Evolutionary conservation across 306 rosid species (phyloP).

Genomic region (Hippophae rhamnoides): DNA sequence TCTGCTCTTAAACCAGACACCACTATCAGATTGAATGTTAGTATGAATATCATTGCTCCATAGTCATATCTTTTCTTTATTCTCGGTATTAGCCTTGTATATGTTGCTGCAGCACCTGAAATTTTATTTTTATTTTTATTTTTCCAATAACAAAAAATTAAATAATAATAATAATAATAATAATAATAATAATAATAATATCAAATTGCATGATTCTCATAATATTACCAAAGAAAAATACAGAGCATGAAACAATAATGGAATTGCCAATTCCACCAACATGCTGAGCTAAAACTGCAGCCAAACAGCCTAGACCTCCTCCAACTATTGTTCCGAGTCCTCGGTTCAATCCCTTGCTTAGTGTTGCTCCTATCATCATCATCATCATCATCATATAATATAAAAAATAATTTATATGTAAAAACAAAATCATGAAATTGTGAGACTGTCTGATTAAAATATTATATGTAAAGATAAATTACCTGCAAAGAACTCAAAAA

Average conservation of each 20-base stretch:
- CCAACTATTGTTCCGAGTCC: constrained; percentile 75
- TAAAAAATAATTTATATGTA: neutral
- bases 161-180: no score
- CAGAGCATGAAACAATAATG: constrained; percentile 32
- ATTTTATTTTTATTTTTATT: neutral
- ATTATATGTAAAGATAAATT: neutral
- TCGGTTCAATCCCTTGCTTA: constrained; percentile 77
- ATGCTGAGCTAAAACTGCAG: constrained; percentile 48
- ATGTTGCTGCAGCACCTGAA: constrained; percentile 57
- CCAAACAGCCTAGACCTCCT: constrained; percentile 64
- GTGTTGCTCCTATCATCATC: constrained; percentile 63
- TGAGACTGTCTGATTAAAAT: neutral
- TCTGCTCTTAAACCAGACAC: constrained; percentile 57
- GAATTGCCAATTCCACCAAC: constrained; percentile 49
- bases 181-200: no score
- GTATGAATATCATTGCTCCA: constrained; percentile 56
- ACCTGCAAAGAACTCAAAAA: constrained; percentile 88
- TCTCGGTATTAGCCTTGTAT: constrained; percentile 39
- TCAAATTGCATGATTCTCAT: no score
- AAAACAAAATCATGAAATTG: neutral
- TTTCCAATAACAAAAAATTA: no score
- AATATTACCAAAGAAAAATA: constrained; percentile 52
- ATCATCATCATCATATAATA: no score
- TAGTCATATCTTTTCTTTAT: constrained; percentile 80
- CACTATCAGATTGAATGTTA: constrained; percentile 68